Conservation (phyloP, 768 basidiomycete species). For the Cystofilobasidium bisporidii region DNA sequence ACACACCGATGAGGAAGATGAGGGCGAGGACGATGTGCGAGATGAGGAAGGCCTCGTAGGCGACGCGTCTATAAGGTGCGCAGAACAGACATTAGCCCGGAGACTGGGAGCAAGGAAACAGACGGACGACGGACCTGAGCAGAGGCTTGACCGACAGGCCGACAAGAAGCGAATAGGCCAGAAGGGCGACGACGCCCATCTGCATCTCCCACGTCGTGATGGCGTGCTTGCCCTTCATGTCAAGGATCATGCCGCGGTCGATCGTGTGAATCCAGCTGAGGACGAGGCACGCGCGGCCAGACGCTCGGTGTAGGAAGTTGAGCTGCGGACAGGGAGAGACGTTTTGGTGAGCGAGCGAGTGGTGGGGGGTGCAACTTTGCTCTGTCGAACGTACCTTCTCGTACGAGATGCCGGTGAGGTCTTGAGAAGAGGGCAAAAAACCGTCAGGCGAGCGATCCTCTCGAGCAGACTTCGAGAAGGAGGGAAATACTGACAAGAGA, state of each 20-base stretch:
- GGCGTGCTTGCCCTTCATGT: background rate
- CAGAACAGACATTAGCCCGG: too few relatives aligned
- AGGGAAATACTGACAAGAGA: constrained; percentile 41
- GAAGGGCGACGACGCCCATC: constrained; percentile 19
- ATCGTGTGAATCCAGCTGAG: constrained; percentile 5
- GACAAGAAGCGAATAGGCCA: constrained; percentile 11
- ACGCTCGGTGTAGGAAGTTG: constrained; percentile 38
- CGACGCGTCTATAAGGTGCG: background rate
- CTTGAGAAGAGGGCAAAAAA: constrained; percentile 32
- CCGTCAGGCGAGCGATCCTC: too few relatives aligned
- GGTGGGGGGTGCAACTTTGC: background rate
- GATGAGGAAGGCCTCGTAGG: constrained; percentile 39
- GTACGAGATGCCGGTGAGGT: constrained; percentile 50
- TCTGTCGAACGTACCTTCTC: constrained; percentile 46
- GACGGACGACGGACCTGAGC: constrained; percentile 1
- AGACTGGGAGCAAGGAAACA: too few relatives aligned
- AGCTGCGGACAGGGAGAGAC: too few relatives aligned
- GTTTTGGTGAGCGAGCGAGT: background rate
- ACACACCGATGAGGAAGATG: constrained; percentile 28
- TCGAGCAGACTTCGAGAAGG: background rate
- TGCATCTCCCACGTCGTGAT: background rate
- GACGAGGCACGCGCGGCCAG: constrained; percentile 34
- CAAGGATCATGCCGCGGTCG: constrained; percentile 5
- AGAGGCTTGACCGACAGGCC: constrained; percentile 17
- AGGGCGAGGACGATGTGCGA: constrained; percentile 37